Evolutionary conservation across 2,329 filamentous ascomycete species (phyloP).

Genomic region (Diplodia mutila): DNA sequence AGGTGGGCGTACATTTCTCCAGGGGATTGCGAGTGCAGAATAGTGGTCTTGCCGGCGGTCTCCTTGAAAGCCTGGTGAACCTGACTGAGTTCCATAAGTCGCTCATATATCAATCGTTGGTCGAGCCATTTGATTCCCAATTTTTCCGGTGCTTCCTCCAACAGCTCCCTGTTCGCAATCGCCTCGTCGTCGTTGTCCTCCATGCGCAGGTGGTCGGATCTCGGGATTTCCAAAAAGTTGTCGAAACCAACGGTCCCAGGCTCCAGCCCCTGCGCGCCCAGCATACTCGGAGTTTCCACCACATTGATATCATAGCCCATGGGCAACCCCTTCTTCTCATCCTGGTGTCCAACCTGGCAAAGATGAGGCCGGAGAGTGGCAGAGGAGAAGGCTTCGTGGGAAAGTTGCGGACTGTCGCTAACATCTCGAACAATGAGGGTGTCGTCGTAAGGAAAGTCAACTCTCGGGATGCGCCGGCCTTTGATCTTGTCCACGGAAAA

Average conservation of each 20-base stretch:
- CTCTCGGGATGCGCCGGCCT: conserved; percentile 64
- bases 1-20: conserved; percentile 54
- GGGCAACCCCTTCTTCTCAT: conserved; percentile 30
- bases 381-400: conserved; percentile 43
- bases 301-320: conserved; percentile 39
- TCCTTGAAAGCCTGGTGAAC: conserved; percentile 57
- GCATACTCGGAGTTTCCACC: conserved; percentile 69
- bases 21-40: conserved; percentile 54
- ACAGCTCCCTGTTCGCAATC: conserved; percentile 50
- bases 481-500: conserved; percentile 67
- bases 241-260: conserved; percentile 72
- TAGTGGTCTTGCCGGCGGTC: conserved; percentile 60
- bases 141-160: conserved; percentile 42
- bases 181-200: conserved; percentile 59
- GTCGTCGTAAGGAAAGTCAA: conserved; percentile 70
- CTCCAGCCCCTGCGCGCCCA: conserved; percentile 72
- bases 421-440: conserved; percentile 64
- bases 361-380: conserved; percentile 37
- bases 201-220: conserved; percentile 62
- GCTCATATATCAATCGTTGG: conserved; percentile 39
- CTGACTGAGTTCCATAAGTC: conserved; percentile 50
- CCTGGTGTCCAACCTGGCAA: conserved; percentile 27
- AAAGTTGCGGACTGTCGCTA: conserved; percentile 53
- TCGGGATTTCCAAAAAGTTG: conserved; percentile 67
- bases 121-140: conserved; percentile 44